Evolutionary conservation across 2,329 filamentous ascomycete genomes (phyloP).

Genomic region (Penicillium sclerotiorum): DNA sequence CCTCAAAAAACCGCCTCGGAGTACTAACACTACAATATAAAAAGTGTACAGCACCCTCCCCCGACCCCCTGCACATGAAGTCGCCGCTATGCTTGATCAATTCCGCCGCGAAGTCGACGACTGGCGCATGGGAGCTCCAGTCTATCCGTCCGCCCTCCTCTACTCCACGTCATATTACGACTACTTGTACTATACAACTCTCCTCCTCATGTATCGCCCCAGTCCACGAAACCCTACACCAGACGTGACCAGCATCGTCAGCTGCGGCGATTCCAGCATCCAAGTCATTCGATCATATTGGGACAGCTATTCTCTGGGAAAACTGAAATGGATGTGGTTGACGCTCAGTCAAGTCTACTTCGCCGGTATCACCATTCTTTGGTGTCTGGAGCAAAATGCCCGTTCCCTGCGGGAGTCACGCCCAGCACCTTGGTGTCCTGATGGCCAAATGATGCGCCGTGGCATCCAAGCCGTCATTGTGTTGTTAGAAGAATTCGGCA

Average conservation of each 20-base stretch:
- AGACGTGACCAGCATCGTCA: conserved; percentile 39
- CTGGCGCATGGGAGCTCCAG: conserved; percentile 40
- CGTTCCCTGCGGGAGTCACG: conserved; percentile 34
- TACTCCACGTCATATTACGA: conserved; percentile 47
- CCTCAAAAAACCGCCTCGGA: too few relatives aligned
- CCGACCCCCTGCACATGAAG: conserved; percentile 30
- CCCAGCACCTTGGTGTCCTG: conserved; percentile 36
- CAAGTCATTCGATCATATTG: conserved; percentile 44
- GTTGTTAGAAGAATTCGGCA: conserved; percentile 42
- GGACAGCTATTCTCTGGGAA: conserved; percentile 43
- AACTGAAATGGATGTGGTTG: conserved; percentile 46
- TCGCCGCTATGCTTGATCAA: conserved; percentile 29
- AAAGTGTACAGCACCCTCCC: conserved; percentile 42
- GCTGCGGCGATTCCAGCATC: conserved; percentile 43
- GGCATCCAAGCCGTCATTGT: conserved; percentile 41
- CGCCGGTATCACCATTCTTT: conserved; percentile 43
- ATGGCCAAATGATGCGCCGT: conserved; percentile 40
- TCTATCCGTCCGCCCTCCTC: conserved; percentile 39
- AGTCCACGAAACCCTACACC: conserved; percentile 42
- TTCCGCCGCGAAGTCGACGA: conserved; percentile 43
- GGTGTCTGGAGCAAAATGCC: conserved; percentile 45
- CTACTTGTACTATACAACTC: conserved; percentile 43
- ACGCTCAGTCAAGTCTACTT: conserved; percentile 44
- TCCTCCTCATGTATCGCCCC: conserved; percentile 43
- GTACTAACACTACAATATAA: background rate